A percentile compares a stretch with the other conserved stretches of the same genome.
Evolutionary conservation across 2,329 filamentous ascomycete species (phyloP).

Genomic region (Trichoderma atrobrunneum): DNA sequence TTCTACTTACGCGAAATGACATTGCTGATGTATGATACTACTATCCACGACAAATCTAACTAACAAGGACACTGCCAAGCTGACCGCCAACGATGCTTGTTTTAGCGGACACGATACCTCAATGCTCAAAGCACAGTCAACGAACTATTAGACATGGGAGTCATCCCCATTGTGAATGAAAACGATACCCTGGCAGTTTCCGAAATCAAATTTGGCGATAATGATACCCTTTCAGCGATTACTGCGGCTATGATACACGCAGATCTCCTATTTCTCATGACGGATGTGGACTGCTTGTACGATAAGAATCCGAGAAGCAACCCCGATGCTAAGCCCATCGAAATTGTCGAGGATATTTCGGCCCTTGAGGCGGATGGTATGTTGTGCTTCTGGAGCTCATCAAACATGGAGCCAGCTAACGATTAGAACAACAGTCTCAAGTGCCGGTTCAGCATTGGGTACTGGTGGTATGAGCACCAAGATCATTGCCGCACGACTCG

Average conservation of each 20-base stretch:
- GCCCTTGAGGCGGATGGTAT: slow-evolving; percentile 76
- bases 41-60: not conserved
- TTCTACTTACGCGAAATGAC: slow-evolving; percentile 89
- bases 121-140: slow-evolving; percentile 96
- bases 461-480: slow-evolving; percentile 98
- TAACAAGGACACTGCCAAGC: not conserved
- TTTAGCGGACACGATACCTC: slow-evolving; percentile 64
- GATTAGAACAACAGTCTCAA: slow-evolving; percentile 60
- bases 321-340: slow-evolving; percentile 82
- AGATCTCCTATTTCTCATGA: slow-evolving; percentile 97
- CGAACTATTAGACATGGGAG: slow-evolving; percentile 87
- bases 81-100: not conserved
- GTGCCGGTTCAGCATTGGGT: slow-evolving; percentile 81
- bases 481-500: slow-evolving; percentile 87
- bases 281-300: slow-evolving; percentile 95
- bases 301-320: slow-evolving; percentile 89
- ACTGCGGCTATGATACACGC: slow-evolving; percentile 97
- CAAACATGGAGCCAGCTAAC: slow-evolving; percentile 21
- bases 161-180: slow-evolving; percentile 98
- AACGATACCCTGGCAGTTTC: slow-evolving; percentile 96
- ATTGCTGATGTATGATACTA: slow-evolving; percentile 76
- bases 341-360: slow-evolving; percentile 86
- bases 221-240: slow-evolving; percentile 94
- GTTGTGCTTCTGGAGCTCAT: slow-evolving; percentile 18
- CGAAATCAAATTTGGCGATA: slow-evolving; percentile 99